Conservation (phyloP, 371 early-diverging fungal species). For the Mucor piriformis region DNA sequence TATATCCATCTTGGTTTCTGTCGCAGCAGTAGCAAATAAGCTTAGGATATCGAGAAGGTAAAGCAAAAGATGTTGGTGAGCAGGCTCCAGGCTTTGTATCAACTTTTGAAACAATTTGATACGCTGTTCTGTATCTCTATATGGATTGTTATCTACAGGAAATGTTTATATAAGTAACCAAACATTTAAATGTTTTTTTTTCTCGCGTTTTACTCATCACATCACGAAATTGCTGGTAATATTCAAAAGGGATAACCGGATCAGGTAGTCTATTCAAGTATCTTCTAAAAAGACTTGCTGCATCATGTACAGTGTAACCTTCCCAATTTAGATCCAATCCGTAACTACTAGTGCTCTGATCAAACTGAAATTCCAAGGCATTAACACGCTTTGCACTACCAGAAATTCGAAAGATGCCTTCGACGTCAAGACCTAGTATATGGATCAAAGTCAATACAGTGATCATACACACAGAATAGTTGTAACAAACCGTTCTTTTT, state of each 20-base stretch:
- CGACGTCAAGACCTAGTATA: constrained; percentile 20
- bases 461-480: not conserved
- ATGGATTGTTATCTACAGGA: constrained; percentile 27
- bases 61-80: constrained; percentile 58
- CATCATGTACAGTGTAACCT: constrained; percentile 61
- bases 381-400: constrained; percentile 55
- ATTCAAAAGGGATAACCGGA: constrained; percentile 55
- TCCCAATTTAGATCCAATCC: constrained; percentile 60
- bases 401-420: constrained; percentile 38
- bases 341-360: constrained; percentile 48
- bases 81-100: constrained; percentile 46
- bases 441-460: not conserved
- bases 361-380: constrained; percentile 54
- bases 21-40: constrained; percentile 47
- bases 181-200: not conserved
- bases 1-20: constrained; percentile 54
- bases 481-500: constrained; percentile 45
- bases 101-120: constrained; percentile 49
- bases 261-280: constrained; percentile 59
- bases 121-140: constrained; percentile 24
- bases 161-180: not conserved
- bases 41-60: constrained; percentile 58
- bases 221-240: constrained; percentile 52
- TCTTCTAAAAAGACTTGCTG: constrained; percentile 57
- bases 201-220: constrained; percentile 43